These are phyloP conservation scores for Xylaria arbuscula DNA, from an alignment of 2,329 filamentous ascomycete genomes.

Conservation along the genomic window DNA sequence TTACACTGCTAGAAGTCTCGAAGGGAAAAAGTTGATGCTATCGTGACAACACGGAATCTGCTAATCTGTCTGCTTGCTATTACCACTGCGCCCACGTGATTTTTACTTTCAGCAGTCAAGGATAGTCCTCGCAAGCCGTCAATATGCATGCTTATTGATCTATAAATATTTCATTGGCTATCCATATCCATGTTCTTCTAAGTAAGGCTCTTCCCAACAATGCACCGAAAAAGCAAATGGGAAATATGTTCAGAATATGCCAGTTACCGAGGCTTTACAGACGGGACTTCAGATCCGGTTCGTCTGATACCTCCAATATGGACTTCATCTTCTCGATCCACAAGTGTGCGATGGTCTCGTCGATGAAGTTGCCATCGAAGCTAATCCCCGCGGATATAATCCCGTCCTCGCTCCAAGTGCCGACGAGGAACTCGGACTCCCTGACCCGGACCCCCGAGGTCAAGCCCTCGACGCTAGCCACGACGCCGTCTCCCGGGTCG, in stretches of 20 bases:
- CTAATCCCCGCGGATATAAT: constrained; percentile 30
- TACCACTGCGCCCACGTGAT: neutral
- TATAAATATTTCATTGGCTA: neutral
- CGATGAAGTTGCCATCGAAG: constrained; percentile 37
- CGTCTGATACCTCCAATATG: constrained; percentile 28
- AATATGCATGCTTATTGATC: constrained; percentile 1
- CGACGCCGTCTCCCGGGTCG: constrained; percentile 33
- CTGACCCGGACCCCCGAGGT: constrained; percentile 30
- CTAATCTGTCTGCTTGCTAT: neutral
- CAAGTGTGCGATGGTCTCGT: constrained; percentile 21
- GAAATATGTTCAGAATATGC: neutral
- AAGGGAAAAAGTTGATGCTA: neutral
- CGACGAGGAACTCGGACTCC: constrained; percentile 36
- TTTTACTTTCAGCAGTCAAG: neutral
- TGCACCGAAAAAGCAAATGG: neutral
- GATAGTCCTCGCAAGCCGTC: neutral
- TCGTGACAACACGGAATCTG: neutral
- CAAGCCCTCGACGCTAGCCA: constrained; percentile 31
- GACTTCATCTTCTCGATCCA: constrained; percentile 35
- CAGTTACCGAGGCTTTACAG: constrained; percentile 3
- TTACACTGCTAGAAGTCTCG: neutral
- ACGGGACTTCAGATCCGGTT: constrained; percentile 14
- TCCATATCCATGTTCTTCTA: neutral
- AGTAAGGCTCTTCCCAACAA: neutral
- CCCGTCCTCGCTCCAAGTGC: constrained; percentile 31